Evolutionary conservation across 2,329 filamentous ascomycete genomes (phyloP).

Genomic region (Aspergillus transmontanensis): DNA sequence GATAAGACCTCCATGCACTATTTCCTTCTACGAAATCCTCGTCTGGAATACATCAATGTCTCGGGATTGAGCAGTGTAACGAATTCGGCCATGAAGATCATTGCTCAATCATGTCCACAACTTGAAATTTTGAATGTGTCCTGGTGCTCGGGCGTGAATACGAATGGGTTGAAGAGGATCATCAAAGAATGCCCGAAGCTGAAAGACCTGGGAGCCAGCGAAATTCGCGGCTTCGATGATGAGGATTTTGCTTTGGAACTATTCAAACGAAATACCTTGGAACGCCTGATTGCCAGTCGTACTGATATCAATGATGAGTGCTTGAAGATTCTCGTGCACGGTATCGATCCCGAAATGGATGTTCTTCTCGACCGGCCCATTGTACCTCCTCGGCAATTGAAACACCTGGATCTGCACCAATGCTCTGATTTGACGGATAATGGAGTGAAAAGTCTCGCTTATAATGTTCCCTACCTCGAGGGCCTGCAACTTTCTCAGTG

Average conservation of each 20-base stretch:
- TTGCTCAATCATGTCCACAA: constrained; percentile 76
- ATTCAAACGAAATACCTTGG: constrained; percentile 78
- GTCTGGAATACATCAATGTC: constrained; percentile 81
- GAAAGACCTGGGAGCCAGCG: constrained; percentile 78
- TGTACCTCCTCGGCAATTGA: constrained; percentile 75
- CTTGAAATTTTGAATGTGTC: constrained; percentile 87
- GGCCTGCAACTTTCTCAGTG: constrained; percentile 83
- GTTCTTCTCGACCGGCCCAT: constrained; percentile 74
- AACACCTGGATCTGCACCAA: constrained; percentile 81
- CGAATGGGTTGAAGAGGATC: constrained; percentile 71
- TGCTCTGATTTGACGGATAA: constrained; percentile 73
- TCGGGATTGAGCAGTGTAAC: constrained; percentile 75
- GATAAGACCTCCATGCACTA: constrained; percentile 77
- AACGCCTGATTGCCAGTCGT: constrained; percentile 79
- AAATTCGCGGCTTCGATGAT: constrained; percentile 78
- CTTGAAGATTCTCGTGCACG: constrained; percentile 74
- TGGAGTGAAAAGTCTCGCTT: constrained; percentile 70
- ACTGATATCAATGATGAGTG: constrained; percentile 74
- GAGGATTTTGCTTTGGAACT: constrained; percentile 71
- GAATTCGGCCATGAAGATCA: constrained; percentile 83
- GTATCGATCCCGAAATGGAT: constrained; percentile 75
- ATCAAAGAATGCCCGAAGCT: constrained; percentile 72
- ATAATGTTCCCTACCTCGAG: constrained; percentile 77
- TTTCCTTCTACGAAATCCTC: constrained; percentile 74
- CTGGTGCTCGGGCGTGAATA: constrained; percentile 87